Percentiles rank a stretch among this genome's conserved stretches.
Evolutionary conservation across 2,329 filamentous ascomycete genomes (phyloP).

Genomic region (Decorospora gaudefroyi): DNA sequence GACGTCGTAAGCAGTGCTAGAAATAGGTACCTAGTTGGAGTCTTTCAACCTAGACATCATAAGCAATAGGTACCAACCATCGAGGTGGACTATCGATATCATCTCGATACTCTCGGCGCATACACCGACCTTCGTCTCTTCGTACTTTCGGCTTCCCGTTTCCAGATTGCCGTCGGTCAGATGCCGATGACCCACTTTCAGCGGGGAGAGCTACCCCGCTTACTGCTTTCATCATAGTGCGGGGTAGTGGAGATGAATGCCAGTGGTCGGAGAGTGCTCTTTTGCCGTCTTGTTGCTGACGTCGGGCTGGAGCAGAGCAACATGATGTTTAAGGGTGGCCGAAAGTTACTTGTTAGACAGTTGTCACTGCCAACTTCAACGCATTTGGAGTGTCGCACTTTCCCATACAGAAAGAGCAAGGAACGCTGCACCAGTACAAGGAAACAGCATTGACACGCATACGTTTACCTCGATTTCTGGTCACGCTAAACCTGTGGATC

Average conservation of each 20-base stretch:
- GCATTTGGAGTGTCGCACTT: too few relatives aligned
- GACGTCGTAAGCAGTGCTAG: too few relatives aligned
- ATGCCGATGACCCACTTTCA: conserved; percentile 23
- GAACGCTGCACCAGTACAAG: too few relatives aligned
- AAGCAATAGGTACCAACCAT: too few relatives aligned
- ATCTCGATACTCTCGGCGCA: conserved; percentile 6
- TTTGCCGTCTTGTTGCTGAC: conserved; percentile 19
- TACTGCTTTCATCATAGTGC: conserved; percentile 24
- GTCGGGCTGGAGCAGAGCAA: conserved; percentile 12
- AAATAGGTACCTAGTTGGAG: too few relatives aligned
- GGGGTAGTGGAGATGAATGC: conserved; percentile 25
- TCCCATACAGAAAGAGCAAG: too few relatives aligned
- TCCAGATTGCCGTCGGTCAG: conserved; percentile 19
- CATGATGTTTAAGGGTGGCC: not conserved
- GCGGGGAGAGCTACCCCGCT: conserved; percentile 26
- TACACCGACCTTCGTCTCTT: conserved; percentile 1
- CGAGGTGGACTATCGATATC: too few relatives aligned
- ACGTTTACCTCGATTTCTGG: too few relatives aligned
- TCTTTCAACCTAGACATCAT: too few relatives aligned
- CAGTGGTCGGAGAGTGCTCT: conserved; percentile 15
- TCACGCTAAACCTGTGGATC: not conserved
- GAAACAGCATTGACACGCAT: too few relatives aligned
- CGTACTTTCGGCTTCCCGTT: conserved; percentile 13
- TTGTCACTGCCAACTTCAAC: not conserved
- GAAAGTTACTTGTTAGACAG: not conserved